Base-by-base conservation (phyloP, 805 yeast species). In the Metschnikowia shivogae region DNA sequence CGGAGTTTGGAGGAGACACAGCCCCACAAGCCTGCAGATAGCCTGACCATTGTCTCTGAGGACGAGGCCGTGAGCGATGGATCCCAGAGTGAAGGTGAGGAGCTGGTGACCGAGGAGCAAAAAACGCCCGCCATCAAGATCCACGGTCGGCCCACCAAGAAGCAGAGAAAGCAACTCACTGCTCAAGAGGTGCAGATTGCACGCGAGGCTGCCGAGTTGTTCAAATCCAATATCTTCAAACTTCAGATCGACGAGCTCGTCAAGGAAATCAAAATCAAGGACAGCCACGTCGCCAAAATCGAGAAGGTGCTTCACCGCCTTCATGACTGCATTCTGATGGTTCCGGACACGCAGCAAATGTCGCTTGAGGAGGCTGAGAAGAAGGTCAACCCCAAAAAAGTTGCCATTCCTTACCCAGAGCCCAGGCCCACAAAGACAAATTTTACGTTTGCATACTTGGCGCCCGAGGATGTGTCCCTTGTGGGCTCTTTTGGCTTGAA, bases 151-250 rank as follows among this genome's bases (percentile, higher is more conserved):
- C 64, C 63, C 8, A 59, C 65, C 9, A 70, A 71, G 50, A 68
- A 64, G 44, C 71, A 64, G 34, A 60, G 56, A 37, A 61, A 63
- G 41, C 70, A 72, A 52, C 57, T 81, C 20, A 69, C 86, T 0
- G 82, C 93, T 0, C 90, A 88, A 55, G 97, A 93, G 47, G 81
- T 92, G 37, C 96, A 92, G 57, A 77, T 86, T 2, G 96, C 97
- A 0, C 77, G 96, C 56, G 97, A 90, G 63, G 87, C 97, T 1
- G 93, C 95, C 1, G 97, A 90, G 63, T 69, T 92, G 37, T 93
- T 90, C 80, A 89, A 90, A 60, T 89, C 97, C 7, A 93, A 90
- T 65, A 89, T 93, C 44, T 92, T 93, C 81, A 93, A 93, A 64
- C 67, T 93, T 46, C 96, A 93, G 68, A 89, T 93, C 49, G 98